Percentiles rank a stretch among this genome's conserved stretches.
Conservation (phyloP, 768 basidiomycete genomes). For the Termitomyces sp. region DNA sequence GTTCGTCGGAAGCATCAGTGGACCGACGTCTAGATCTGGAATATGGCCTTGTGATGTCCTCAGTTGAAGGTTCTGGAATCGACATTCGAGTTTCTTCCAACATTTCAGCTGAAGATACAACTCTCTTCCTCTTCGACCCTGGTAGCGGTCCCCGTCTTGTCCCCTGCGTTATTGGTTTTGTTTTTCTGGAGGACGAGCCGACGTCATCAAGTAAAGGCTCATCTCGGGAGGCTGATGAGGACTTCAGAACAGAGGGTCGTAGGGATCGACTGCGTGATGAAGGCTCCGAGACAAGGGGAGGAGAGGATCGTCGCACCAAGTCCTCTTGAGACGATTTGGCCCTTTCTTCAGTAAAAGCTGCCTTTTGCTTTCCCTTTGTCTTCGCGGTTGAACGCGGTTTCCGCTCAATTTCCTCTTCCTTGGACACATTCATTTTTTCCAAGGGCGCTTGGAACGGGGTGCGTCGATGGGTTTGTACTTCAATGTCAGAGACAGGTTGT, state of each 20-base stretch:
- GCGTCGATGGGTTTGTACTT: constrained; percentile 10
- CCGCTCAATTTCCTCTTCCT: not conserved
- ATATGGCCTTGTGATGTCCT: not conserved
- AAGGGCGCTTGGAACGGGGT: not conserved
- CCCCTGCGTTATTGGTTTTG: not conserved
- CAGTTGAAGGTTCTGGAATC: not conserved
- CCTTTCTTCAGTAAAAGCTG: not conserved
- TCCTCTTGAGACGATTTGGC: not conserved
- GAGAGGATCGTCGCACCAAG: constrained; percentile 18
- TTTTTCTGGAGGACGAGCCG: not conserved
- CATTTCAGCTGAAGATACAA: constrained; percentile 5
- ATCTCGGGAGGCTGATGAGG: not conserved
- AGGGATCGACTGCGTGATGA: not conserved
- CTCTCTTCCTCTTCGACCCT: constrained; percentile 19
- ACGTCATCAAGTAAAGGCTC: not conserved
- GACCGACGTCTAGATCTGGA: constrained; percentile 1
- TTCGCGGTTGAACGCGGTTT: not conserved
- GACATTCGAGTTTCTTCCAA: not conserved
- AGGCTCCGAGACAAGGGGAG: constrained; percentile 1
- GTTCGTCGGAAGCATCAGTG: not conserved
- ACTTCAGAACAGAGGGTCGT: not conserved
- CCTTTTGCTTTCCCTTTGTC: constrained; percentile 14
- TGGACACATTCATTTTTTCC: not conserved
- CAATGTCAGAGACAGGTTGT: constrained; percentile 1
- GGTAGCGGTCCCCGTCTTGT: not conserved